These are phyloP conservation scores for Metarhizium anisopliae DNA, from an alignment of 2,329 filamentous ascomycete species.

Conservation along the genomic window DNA sequence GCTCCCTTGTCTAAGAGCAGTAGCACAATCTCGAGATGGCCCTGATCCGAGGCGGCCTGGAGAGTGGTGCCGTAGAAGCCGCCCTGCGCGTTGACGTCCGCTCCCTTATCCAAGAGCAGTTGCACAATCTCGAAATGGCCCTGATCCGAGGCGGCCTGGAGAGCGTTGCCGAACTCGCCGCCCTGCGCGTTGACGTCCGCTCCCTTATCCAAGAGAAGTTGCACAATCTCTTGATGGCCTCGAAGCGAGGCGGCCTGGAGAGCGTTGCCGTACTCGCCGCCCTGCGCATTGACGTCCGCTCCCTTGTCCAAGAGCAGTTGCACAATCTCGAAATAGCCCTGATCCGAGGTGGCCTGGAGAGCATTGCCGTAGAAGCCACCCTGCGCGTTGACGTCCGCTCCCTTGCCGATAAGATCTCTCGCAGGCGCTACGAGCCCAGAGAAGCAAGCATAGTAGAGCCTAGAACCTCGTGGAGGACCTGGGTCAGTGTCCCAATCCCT, in stretches of 20 bases:
- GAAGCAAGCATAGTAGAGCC: constrained; percentile 10
- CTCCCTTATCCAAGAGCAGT: constrained; percentile 6
- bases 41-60: background rate
- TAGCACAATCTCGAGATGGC: too few relatives aligned
- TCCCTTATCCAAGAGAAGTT: constrained; percentile 5
- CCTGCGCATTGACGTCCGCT: constrained; percentile 4
- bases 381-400: background rate
- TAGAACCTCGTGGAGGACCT: constrained; percentile 4
- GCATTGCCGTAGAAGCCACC: background rate
- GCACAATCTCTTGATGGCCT: background rate
- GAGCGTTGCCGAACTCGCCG: constrained; percentile 4
- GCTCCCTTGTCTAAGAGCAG: too few relatives aligned
- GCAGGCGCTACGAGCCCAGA: constrained; percentile 3
- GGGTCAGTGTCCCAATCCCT: background rate
- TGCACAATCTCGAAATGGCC: background rate
- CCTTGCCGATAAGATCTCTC: constrained; percentile 4
- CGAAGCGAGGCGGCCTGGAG: background rate
- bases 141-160: background rate
- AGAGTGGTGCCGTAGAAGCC: constrained; percentile 5
- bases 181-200: constrained; percentile 5
- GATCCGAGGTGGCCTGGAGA: background rate
- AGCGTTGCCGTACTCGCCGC: constrained; percentile 4
- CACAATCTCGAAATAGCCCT: background rate
- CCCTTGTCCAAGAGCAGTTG: constrained; percentile 5
- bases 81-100: constrained; percentile 2